These are phyloP conservation scores for Gyrodon lividus DNA, from an alignment of 768 basidiomycete species.

Conservation along the genomic window DNA sequence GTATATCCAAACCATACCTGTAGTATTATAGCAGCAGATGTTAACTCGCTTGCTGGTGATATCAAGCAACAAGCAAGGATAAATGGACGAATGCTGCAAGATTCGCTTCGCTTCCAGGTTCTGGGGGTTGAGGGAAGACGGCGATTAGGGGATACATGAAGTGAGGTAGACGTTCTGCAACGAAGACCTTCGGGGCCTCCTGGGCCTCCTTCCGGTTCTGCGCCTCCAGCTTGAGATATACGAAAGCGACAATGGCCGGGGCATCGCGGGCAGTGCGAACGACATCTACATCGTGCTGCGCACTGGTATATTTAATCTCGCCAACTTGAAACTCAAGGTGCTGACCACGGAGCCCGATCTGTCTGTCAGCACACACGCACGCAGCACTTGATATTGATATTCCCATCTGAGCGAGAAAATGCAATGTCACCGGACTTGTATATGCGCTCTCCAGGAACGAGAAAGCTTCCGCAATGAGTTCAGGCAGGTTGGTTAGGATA, in stretches of 20 bases:
- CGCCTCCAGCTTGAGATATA: constrained; percentile 19
- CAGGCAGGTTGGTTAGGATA: constrained; percentile 26
- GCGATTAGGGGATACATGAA: constrained; percentile 33
- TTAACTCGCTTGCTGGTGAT: too few species aligned
- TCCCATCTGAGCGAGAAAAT: constrained; percentile 27
- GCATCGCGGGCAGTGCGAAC: constrained; percentile 28
- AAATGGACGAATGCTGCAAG: constrained; percentile 21
- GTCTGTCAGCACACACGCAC: constrained; percentile 35
- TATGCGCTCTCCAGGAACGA: constrained; percentile 27
- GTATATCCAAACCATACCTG: too few species aligned
- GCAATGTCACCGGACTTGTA: constrained; percentile 34
- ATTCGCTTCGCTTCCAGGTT: constrained; percentile 27
- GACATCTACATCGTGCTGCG: constrained; percentile 22
- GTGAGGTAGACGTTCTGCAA: constrained; percentile 30
- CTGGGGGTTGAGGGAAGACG: constrained; percentile 21
- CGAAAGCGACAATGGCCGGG: constrained; percentile 31
- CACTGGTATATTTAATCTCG: constrained; percentile 26
- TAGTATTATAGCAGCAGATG: too few species aligned
- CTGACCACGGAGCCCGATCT: constrained; percentile 34
- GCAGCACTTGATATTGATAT: constrained; percentile 30
- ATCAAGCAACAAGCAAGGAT: too few species aligned
- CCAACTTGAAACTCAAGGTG: constrained; percentile 34
- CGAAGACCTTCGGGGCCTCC: constrained; percentile 23
- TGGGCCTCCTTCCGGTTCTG: constrained; percentile 18
- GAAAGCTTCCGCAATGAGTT: constrained; percentile 27